Conservation (phyloP, 1,284 basidiomycete species). For the Puccinia novopanici region DNA sequence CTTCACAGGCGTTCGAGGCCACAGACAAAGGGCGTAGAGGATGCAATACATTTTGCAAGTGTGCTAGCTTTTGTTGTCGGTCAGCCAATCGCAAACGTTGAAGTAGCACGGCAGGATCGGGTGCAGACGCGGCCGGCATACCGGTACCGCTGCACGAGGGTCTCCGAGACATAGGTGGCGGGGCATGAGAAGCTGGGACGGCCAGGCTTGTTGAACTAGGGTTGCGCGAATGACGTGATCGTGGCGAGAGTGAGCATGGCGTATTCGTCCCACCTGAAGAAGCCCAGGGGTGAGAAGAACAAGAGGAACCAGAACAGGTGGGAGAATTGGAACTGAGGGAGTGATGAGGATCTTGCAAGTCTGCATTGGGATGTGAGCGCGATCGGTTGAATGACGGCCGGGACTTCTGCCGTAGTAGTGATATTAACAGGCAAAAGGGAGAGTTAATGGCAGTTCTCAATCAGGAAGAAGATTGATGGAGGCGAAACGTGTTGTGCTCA, state of each 20-base stretch:
- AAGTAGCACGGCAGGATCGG: slow-evolving; percentile 25
- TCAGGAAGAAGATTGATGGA: neutral
- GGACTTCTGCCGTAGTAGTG: neutral
- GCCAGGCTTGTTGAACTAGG: slow-evolving; percentile 26
- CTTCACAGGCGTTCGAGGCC: slow-evolving; percentile 21
- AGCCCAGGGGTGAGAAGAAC: slow-evolving; percentile 32
- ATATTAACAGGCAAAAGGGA: neutral
- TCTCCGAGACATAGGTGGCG: slow-evolving; percentile 14
- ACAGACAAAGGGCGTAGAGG: slow-evolving; percentile 24
- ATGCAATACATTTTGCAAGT: slow-evolving; percentile 12
- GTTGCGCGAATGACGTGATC: slow-evolving; percentile 29
- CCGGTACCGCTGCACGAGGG: slow-evolving; percentile 4
- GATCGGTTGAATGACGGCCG: slow-evolving; percentile 26
- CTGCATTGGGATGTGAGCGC: slow-evolving; percentile 26
- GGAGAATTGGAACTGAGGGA: slow-evolving; percentile 18
- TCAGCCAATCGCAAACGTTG: slow-evolving; percentile 27
- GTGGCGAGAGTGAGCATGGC: slow-evolving; percentile 24
- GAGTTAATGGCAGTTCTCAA: neutral
- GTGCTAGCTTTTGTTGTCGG: slow-evolving; percentile 28
- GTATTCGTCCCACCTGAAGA: slow-evolving; percentile 25
- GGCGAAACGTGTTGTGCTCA: neutral
- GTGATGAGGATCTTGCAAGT: slow-evolving; percentile 7
- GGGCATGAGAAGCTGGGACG: slow-evolving; percentile 4
- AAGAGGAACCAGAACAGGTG: slow-evolving; percentile 25
- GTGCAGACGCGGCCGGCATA: neutral